Base-by-base conservation (phyloP, 1,284 basidiomycete species). In the Pascua sp. region DNA sequence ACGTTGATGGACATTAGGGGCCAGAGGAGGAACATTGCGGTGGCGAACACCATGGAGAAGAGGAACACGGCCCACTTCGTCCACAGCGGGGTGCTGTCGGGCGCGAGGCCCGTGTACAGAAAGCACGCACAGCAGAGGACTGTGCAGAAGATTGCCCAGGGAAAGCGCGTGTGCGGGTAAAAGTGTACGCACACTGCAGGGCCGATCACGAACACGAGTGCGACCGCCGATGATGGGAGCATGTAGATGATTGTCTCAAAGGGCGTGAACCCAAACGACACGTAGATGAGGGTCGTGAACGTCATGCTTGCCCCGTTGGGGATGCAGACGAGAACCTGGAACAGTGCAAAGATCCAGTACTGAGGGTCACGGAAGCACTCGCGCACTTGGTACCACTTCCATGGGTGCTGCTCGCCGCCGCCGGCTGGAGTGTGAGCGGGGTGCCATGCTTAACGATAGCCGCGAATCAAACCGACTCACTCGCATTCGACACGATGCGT, bases 331-430 rank as follows among this genome's bases (percentile, higher is more conserved):
- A 59, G 48, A 11, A 64, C 37, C 55, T 66, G 64, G 63, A 60
- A 66, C 5, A 61, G 37, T 46, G 64, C 48, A n/a, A 53, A 57
- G 24, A 63, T 59, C 48, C 56, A 69, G 51, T 51, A 64, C 51
- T 67, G 65, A 4, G 67, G 68, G 56, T 70, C 68, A 2, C 18
- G 11, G 55, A 69, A 60, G 49, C 63, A 67, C 48, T 69, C 67
- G 10, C 42, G 39, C 0, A 66, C 67, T 49, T 67, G 66, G 8
- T 44, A 38, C 66, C 63, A 65, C 41, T 61, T 61, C 66, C 66
- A 69, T 1, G 48, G 46, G 13, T 65, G 56, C 17, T 51, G 39
- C 37, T 59, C 64, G 16, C 61, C 63, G 12, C 62, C 64, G 36
- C 59, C 61, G 18, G 59, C 58, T 37, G 53, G 43, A 61, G 24